These are phyloP conservation scores for Nitzschia inconspicua DNA, from an alignment of 108 stramenopile species.

Conservation along the genomic window DNA sequence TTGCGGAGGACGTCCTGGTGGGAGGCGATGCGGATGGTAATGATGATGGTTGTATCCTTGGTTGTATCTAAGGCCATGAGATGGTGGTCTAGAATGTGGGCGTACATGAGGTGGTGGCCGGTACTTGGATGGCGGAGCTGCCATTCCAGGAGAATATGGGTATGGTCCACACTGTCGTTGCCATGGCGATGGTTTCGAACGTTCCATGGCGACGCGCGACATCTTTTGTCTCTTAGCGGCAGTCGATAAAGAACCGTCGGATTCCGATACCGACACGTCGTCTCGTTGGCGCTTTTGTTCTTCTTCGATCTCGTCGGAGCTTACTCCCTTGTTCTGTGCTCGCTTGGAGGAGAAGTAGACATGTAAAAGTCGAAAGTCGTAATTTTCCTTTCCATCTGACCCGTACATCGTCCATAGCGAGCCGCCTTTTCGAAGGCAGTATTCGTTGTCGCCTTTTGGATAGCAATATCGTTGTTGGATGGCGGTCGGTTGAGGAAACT, in stretches of 20 bases:
- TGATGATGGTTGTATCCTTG: too few relatives aligned
- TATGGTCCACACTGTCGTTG: too few relatives aligned
- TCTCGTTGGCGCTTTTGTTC: neutral
- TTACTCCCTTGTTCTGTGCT: conserved; percentile 14
- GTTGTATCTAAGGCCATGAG: too few relatives aligned
- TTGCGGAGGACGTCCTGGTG: too few relatives aligned
- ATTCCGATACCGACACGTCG: neutral
- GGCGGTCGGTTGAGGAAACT: conserved; percentile 58
- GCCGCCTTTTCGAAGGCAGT: conserved; percentile 60
- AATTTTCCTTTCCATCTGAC: conserved; percentile 48
- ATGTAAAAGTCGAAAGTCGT: conserved; percentile 64
- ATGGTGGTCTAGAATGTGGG: too few relatives aligned
- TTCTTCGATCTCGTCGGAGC: neutral
- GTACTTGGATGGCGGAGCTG: too few relatives aligned
- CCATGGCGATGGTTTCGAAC: too few relatives aligned
- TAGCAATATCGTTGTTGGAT: conserved; percentile 84
- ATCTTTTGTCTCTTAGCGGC: neutral
- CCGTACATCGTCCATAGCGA: conserved; percentile 63
- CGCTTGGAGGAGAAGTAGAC: conserved; percentile 78
- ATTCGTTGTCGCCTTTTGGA: conserved; percentile 59
- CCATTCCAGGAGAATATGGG: too few relatives aligned
- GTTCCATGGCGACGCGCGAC: too few relatives aligned
- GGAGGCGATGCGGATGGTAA: too few relatives aligned
- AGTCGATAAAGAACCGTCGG: neutral
- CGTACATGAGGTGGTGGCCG: too few relatives aligned